Conservation (phyloP, 2,329 filamentous ascomycete genomes). For the Fusarium goolgardi region DNA sequence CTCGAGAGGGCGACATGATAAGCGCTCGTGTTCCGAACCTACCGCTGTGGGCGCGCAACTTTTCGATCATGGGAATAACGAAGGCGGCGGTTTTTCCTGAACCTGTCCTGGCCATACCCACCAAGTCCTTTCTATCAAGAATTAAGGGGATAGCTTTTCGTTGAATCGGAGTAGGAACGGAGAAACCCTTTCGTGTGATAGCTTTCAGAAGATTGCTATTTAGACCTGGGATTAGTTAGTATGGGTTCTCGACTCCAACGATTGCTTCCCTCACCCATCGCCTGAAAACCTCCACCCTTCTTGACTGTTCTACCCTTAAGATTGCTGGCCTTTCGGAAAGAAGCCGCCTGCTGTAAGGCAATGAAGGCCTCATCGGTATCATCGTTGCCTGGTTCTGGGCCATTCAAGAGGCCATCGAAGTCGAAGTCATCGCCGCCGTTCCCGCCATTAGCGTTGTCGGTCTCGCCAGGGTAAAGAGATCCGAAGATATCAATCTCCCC, state of each 20-base stretch:
- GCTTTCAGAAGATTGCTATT: slow-evolving; percentile 87
- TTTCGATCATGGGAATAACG: slow-evolving; percentile 98
- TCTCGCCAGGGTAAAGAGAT: slow-evolving; percentile 75
- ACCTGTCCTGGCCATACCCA: slow-evolving; percentile 98
- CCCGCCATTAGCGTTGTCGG: slow-evolving; percentile 59
- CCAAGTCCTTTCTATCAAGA: slow-evolving; percentile 91
- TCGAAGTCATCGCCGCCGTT: slow-evolving; percentile 61
- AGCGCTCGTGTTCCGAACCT: slow-evolving; percentile 87
- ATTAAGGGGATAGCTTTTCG: slow-evolving; percentile 95
- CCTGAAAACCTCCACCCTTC: slow-evolving; percentile 96
- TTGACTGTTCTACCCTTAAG: slow-evolving; percentile 87
- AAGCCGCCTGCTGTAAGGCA: slow-evolving; percentile 84
- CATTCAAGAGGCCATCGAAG: slow-evolving; percentile 71
- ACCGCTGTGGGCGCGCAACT: slow-evolving; percentile 86
- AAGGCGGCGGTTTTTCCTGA: slow-evolving; percentile 99
- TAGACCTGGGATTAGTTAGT: slow-evolving; percentile 64
- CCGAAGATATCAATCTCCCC: slow-evolving; percentile 90
- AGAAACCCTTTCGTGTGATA: slow-evolving; percentile 93
- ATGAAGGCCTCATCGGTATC: slow-evolving; percentile 91
- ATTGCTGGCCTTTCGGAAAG: slow-evolving; percentile 86
- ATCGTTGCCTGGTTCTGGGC: slow-evolving; percentile 57
- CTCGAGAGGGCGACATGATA: slow-evolving; percentile 91
- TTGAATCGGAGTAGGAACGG: slow-evolving; percentile 96
- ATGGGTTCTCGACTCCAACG: neutral
- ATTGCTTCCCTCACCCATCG: slow-evolving; percentile 73